Percentiles rank a stretch among this genome's conserved stretches.
These are phyloP conservation scores for Themeda triandra DNA, from an alignment of 176 grass and related monocot genomes.

Conservation along the genomic window DNA sequence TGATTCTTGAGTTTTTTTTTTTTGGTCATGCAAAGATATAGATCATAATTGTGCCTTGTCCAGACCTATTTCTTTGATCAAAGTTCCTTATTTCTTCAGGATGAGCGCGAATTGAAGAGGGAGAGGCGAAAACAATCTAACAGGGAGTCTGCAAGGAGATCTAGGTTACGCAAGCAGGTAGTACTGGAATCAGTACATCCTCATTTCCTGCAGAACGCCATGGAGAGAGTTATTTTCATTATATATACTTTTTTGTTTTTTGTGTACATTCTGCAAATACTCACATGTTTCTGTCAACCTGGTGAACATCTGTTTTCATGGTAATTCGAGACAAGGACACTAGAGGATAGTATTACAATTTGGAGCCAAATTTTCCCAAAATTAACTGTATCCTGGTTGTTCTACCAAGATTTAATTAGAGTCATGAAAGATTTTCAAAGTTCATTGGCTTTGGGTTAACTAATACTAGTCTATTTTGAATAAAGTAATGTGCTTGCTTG, in stretches of 20 bases:
- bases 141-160: constrained; percentile 90
- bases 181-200: constrained; percentile 8
- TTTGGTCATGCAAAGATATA: background rate
- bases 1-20: background rate
- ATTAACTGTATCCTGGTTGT: background rate
- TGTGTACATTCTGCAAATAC: background rate
- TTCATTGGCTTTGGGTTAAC: background rate
- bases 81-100: constrained; percentile 48
- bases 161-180: constrained; percentile 95
- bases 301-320: constrained; percentile 4
- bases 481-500: background rate
- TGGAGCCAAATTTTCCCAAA: background rate
- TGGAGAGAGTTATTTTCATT: background rate
- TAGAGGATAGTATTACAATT: background rate
- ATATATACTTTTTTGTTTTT: background rate
- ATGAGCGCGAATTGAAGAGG: constrained; percentile 83
- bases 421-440: background rate
- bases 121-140: constrained; percentile 96
- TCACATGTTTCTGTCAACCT: background rate
- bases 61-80: background rate
- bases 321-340: background rate
- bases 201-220: background rate
- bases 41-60: background rate
- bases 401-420: background rate
- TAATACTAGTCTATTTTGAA: background rate